Evolutionary conservation across 2,329 filamentous ascomycete species (phyloP), one percentile per base, ranked within the genome.

Genomic region (Phialophora tarda): DNA sequence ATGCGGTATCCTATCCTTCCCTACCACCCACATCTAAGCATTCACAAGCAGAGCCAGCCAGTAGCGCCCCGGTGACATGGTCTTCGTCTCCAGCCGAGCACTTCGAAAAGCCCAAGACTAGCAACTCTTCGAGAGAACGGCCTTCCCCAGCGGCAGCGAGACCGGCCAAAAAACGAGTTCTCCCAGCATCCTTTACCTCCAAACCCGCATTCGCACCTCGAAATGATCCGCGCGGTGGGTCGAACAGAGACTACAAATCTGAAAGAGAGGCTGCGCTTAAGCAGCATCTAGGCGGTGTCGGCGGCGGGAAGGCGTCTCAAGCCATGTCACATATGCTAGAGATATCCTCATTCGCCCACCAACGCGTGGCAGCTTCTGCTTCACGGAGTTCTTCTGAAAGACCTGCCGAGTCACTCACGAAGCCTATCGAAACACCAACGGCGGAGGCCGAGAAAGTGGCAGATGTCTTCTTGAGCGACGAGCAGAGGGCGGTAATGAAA

Each of bases 401-500:
- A 41, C 51, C 63, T 12, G 12, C 61, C 17, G 44, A 56, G 23
- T 38, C 65, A 12, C 30, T 47, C 32, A 23, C 55, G 12, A 61
- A 59, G 48, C 48, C 65, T 7, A 28, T 44, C 3, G 59, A 62
- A 38, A 48, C 62, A 38, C 65, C 61, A 50, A 66, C 66, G 4
- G 63, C 73, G 26, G 69, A 69, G 17, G 71, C 72, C 47, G 74
- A 77, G 17, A 69, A 75, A n/a, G 75, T 77, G 41, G 84, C 65
- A 4, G 68, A 68, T 21, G 38, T 63, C 8, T 70, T 70, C 34
- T 82, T 99, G 41, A 97, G 92, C 75, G 86, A 90, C 12, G 95
- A 99, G 76, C 95, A 99, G 78, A 85, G 87, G 66, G 88, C 91
- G 65, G 92, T 99, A 11, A 82, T 96, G 64, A 88, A 92, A 54